Base-by-base conservation (phyloP, 306 rosid species). In the Trifolium pratense region DNA sequence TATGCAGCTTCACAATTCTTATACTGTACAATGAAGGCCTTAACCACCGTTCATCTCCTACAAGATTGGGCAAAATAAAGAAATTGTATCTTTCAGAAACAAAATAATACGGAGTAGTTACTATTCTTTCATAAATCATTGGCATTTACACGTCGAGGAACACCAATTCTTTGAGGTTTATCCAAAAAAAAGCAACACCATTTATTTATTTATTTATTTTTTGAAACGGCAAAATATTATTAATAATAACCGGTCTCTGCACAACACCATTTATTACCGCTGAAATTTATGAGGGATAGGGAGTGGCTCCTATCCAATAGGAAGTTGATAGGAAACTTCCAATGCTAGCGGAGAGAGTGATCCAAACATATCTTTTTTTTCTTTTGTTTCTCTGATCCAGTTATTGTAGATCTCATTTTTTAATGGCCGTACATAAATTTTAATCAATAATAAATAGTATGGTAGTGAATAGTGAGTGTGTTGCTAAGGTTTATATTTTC, bases 1-100 rank as follows among this genome's bases (percentile, higher is more conserved):
- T 6, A 60, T 45, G 58, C 74, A 42, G 42, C 74, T 75, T 71
- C 78, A 64, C 32, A 71, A 36, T 10, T 64, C 53, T 71, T 48
- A 71, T 58, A 77, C 68, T 81, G 81, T 72, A 81, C 85, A 77
- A 20, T 29, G 75, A 72, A 63, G 53, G 70, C 79, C 59, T 76
- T 67, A 69, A 61, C 79, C 80, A 65, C 74, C 57, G 29, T 56
- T 68, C 80, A 52, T 64, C 79, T 64, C 75, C 51, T 53, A 48
- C 59, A 62, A 61, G 68, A 68, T 55, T 56, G 39, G 56, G 66
- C 57, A 80, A 69, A 65, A 72, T 61, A 75, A 55, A 52, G 59
- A 21, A 64, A 61, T 34, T 34, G 12, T 75, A 51, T 32, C 55
- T 39, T 46, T 64, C 14, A 51, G 26, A 40, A 70, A 59, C 48